These are phyloP conservation scores for Halteria grandinella DNA, from an alignment of 73 alveolate species.

Conservation along the genomic window DNA sequence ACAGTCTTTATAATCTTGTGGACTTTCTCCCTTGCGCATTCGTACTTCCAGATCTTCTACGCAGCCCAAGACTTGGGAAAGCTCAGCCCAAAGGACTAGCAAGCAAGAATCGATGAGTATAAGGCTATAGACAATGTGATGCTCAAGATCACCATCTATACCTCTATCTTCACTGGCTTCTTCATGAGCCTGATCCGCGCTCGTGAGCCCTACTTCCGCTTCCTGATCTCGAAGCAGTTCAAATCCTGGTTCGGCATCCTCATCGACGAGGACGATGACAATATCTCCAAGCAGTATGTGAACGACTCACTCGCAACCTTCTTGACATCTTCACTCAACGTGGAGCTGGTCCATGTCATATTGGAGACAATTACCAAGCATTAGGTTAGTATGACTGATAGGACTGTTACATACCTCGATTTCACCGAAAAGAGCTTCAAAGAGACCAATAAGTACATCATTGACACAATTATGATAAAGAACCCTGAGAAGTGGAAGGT, in stretches of 20 bases:
- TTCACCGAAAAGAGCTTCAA: neutral
- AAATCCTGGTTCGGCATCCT: constrained; percentile 47
- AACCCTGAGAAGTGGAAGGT: constrained; percentile 72
- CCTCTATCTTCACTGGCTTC: constrained; percentile 57
- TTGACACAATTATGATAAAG: constrained; percentile 49
- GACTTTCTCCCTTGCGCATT: constrained; percentile 52
- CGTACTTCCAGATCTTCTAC: constrained; percentile 46
- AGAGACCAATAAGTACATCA: neutral
- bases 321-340: constrained; percentile 64
- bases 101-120: neutral
- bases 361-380: constrained; percentile 45
- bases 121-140: neutral
- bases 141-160: constrained; percentile 19
- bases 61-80: neutral
- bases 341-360: constrained; percentile 68
- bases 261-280: constrained; percentile 48
- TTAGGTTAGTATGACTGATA: neutral
- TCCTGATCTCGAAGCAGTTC: constrained; percentile 24
- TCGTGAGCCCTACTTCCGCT: constrained; percentile 63
- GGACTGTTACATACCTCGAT: no score
- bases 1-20: constrained; percentile 60
- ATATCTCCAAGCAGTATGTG: constrained; percentile 38
- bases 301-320: constrained; percentile 64
- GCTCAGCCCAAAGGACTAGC: neutral
- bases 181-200: constrained; percentile 56